Evolutionary conservation across 2,329 filamentous ascomycete species (phyloP).

Genomic region (Lecanoromycetidae sp.): DNA sequence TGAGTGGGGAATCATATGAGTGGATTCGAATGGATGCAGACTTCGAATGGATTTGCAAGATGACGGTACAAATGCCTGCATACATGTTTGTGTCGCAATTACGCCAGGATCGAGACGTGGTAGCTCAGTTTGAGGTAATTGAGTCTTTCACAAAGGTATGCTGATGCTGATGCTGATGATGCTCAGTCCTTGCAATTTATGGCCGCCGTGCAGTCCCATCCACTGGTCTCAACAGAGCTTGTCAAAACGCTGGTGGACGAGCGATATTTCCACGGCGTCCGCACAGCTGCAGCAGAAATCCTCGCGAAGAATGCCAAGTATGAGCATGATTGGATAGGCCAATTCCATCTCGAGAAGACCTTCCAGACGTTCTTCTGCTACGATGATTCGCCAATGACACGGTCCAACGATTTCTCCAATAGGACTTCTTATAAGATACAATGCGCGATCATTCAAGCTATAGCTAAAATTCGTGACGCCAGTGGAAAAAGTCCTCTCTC

Average conservation of each 20-base stretch:
- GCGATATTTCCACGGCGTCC: conserved; percentile 88
- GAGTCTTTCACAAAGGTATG: not conserved
- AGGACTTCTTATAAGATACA: conserved; percentile 76
- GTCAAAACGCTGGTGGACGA: conserved; percentile 80
- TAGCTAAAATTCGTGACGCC: conserved; percentile 63
- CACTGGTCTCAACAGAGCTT: conserved; percentile 77
- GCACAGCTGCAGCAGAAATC: conserved; percentile 68
- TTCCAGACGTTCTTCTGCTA: conserved; percentile 86
- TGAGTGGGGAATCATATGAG: conserved; percentile 94
- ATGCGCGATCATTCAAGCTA: conserved; percentile 66
- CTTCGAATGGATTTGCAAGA: conserved; percentile 91
- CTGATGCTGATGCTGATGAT: conserved; percentile 19
- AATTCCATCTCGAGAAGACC: conserved; percentile 71
- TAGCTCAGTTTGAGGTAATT: conserved; percentile 59
- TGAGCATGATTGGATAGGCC: conserved; percentile 61
- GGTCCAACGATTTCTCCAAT: conserved; percentile 83
- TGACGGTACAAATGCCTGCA: conserved; percentile 69
- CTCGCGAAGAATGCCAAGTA: conserved; percentile 65
- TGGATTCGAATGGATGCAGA: conserved; percentile 98
- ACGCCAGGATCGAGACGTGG: conserved; percentile 91
- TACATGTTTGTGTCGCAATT: conserved; percentile 98
- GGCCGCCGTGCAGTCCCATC: conserved; percentile 53
- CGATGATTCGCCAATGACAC: conserved; percentile 62
- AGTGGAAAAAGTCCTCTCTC: conserved; percentile 65
- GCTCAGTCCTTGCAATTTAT: conserved; percentile 61